Base-by-base conservation (phyloP, 176 grass and related monocot genomes). In the Sorghum bicolor region DNA sequence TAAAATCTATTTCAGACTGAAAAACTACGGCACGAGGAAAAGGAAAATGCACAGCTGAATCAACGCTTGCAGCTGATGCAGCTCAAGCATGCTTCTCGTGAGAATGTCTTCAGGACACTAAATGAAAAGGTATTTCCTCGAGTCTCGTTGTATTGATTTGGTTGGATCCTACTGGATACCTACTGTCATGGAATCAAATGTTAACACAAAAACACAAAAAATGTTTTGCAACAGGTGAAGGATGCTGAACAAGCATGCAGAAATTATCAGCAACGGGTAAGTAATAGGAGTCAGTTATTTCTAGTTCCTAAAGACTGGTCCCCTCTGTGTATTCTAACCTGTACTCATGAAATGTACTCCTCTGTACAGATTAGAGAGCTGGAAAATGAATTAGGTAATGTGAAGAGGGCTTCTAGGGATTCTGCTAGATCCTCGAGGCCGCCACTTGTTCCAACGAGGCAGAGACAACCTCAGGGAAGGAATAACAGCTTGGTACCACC, bases 311-410 rank as follows among this genome's bases (percentile, higher is more conserved):
- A 69, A 76, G 17, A 61, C 48, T 32, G 10, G 28, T 48, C 30
- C 47, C 17, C 17, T 67, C 25, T 5, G 13, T 75, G 64, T 40
- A 60, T 79, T 71, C 65, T 34, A 45, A 67, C 72, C 13, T 64
- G 17, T 70, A 17, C 22, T 63, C 14, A 64, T 26, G n/a, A 43
- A 38, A 24, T 86, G 77, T 53, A 24, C 29, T 77, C 31, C 29
- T 77, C 25, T 72, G 37, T 78, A 83, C 93, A 99, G 96, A 88
- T 92, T 40, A 99, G 83, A 85, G 93, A 99, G 25, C 75, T 99
- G 33, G 96, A 96, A 34, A 92, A 76, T 76, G 93, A 92, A 87
- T 74, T 99, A 76, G 77, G 83, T 25, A 83, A 86, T 36, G 83
- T 78, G 76, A 96, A 81, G 73, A 90, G 80, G 86, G 38, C 80